Conservation (phyloP, 1,284 basidiomycete genomes). For the Moniliophthora roreri region DNA sequence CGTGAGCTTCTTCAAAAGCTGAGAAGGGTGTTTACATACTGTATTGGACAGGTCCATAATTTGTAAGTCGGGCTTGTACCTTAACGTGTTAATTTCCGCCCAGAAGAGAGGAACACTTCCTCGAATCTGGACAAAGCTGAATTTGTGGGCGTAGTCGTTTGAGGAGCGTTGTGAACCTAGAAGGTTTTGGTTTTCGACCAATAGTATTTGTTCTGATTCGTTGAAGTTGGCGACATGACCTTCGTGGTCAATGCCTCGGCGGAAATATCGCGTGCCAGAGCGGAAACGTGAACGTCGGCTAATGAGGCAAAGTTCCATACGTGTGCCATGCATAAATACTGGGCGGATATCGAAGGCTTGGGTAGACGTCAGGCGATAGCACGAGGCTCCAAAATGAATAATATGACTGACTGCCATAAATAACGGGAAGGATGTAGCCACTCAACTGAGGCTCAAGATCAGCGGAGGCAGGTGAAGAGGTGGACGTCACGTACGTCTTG, state of each 20-base stretch:
- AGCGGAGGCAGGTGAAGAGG: conserved; percentile 9
- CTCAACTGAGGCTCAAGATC: conserved; percentile 54
- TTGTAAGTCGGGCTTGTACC: conserved; percentile 96
- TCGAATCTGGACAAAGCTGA: conserved; percentile 92
- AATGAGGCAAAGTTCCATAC: conserved; percentile 86
- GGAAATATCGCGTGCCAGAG: conserved; percentile 96
- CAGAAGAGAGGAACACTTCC: conserved; percentile 95
- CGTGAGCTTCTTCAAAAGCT: conserved; percentile 3
- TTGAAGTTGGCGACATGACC: conserved; percentile 91
- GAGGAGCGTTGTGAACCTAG: conserved; percentile 37
- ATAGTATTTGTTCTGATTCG: conserved; percentile 92
- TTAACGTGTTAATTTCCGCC: conserved; percentile 95
- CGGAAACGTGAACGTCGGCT: conserved; percentile 92
- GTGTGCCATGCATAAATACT: conserved; percentile 74
- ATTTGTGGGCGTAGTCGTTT: conserved; percentile 57
- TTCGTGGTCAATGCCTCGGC: conserved; percentile 86
- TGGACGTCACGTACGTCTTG: conserved; percentile 55
- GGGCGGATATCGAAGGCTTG: conserved; percentile 88
- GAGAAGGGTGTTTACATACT: conserved; percentile 38
- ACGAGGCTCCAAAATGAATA: conserved; percentile 17
- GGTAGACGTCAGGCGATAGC: conserved; percentile 12
- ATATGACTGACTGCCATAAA: conserved; percentile 79
- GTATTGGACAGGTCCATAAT: conserved; percentile 92
- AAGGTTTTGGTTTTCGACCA: conserved; percentile 62
- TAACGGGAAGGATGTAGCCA: conserved; percentile 87